Evolutionary conservation across 495 filamentous ascomycete species (phyloP).

Genomic region (Letharia lupina): DNA sequence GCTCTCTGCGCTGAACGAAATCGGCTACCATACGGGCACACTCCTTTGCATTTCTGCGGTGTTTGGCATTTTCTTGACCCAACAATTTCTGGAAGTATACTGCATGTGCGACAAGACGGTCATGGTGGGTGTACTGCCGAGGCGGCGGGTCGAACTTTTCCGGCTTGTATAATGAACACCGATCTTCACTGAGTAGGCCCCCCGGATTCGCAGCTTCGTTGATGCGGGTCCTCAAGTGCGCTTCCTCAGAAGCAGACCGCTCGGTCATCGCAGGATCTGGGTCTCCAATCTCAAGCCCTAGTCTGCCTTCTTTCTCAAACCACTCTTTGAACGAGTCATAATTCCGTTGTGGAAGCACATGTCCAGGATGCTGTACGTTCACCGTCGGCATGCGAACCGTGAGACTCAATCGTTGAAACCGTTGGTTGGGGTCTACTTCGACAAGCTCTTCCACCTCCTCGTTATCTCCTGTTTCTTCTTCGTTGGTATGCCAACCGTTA

Average conservation of each 20-base stretch:
- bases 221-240: constrained; percentile 46
- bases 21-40: constrained; percentile 43
- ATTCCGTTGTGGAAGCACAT: constrained; percentile 38
- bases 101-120: constrained; percentile 76
- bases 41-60: constrained; percentile 56
- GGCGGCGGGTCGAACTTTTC: constrained; percentile 66
- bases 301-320: constrained; percentile 41
- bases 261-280: constrained; percentile 40
- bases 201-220: constrained; percentile 63
- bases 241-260: constrained; percentile 48
- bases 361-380: constrained; percentile 44
- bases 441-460: constrained; percentile 25
- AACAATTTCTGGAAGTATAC: constrained; percentile 71
- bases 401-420: constrained; percentile 41
- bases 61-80: constrained; percentile 64
- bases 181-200: constrained; percentile 61
- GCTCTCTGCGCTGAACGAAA: constrained; percentile 29
- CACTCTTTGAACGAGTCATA: constrained; percentile 49
- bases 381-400: constrained; percentile 47
- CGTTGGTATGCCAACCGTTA: constrained; percentile 20
- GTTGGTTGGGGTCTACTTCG: constrained; percentile 22
- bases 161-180: constrained; percentile 66
- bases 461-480: constrained; percentile 17
- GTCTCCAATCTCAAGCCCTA: constrained; percentile 30
- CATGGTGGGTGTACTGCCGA: constrained; percentile 71